Conservation (phyloP, 441 rosid species). For the Populus hybrid region DNA sequence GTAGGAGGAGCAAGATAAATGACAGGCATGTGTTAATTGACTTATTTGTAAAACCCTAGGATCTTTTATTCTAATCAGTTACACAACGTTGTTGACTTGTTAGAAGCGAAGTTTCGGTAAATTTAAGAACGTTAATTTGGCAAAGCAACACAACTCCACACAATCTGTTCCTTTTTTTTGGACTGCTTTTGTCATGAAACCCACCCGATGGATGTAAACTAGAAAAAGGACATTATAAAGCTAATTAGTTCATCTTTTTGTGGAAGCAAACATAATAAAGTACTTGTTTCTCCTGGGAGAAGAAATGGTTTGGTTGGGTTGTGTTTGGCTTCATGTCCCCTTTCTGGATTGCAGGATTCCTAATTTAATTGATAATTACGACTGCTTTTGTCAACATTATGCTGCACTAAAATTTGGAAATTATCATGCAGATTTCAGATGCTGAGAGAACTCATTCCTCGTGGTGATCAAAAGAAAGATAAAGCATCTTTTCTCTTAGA, state of each 20-base stretch:
- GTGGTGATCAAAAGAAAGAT: constrained; percentile 85
- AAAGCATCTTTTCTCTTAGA: constrained; percentile 93
- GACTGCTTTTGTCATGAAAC: not conserved
- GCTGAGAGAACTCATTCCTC: constrained; percentile 82
- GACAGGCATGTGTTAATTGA: constrained; percentile 51
- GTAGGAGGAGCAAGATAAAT: constrained; percentile 93
- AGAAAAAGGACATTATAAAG: not conserved
- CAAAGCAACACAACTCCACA: not conserved
- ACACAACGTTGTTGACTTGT: not conserved
- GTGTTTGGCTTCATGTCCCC: too few relatives aligned
- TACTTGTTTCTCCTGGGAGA: too few relatives aligned
- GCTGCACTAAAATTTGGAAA: not conserved
- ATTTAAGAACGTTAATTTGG: not conserved
- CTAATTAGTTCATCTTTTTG: not conserved
- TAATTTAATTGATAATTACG: too few relatives aligned
- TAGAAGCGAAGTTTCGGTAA: not conserved
- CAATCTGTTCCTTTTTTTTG: not conserved
- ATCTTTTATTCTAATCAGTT: not conserved
- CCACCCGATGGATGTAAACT: not conserved
- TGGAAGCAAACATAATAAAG: not conserved
- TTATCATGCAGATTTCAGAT: constrained; percentile 68
- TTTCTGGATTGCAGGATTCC: too few relatives aligned
- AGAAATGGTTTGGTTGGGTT: too few relatives aligned
- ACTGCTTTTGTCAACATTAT: constrained; percentile 10
- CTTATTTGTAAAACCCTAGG: not conserved